Evolutionary conservation across 2,329 filamentous ascomycete species (phyloP).

Genomic region (Fusarium graminum): DNA sequence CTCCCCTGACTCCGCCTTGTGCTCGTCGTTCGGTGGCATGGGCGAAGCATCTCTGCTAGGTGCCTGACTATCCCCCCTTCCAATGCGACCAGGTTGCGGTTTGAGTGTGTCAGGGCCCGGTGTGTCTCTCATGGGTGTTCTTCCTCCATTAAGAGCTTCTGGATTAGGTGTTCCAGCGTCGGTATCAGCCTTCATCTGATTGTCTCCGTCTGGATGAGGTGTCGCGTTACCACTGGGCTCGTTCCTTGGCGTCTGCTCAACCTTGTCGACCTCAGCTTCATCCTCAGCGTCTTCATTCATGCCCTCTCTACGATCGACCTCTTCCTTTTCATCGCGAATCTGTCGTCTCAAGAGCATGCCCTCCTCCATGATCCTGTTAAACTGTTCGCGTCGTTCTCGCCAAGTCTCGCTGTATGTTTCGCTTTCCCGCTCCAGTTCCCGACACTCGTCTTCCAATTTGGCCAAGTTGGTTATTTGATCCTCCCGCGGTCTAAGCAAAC

Average conservation of each 20-base stretch:
- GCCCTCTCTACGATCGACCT: slow-evolving; percentile 88
- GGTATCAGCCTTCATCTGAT: slow-evolving; percentile 48
- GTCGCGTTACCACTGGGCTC: slow-evolving; percentile 66
- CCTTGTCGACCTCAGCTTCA: slow-evolving; percentile 61
- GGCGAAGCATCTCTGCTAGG: slow-evolving; percentile 50
- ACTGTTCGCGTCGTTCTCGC: slow-evolving; percentile 87
- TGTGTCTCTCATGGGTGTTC: slow-evolving; percentile 53
- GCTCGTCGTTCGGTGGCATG: slow-evolving; percentile 48
- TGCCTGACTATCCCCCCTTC: slow-evolving; percentile 48
- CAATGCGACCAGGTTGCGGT: slow-evolving; percentile 35
- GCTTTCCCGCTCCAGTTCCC: slow-evolving; percentile 86
- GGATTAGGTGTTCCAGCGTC: slow-evolving; percentile 49
- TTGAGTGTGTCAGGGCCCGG: slow-evolving; percentile 50
- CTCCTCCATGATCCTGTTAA: slow-evolving; percentile 89
- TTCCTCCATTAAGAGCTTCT: slow-evolving; percentile 48
- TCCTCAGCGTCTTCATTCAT: slow-evolving; percentile 79
- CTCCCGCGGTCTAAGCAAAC: slow-evolving; percentile 82
- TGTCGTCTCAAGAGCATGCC: slow-evolving; percentile 86
- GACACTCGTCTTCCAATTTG: slow-evolving; percentile 89
- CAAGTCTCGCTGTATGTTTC: slow-evolving; percentile 84
- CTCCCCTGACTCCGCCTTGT: slow-evolving; percentile 61
- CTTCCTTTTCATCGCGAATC: slow-evolving; percentile 95
- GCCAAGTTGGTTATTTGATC: slow-evolving; percentile 83
- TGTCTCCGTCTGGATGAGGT: slow-evolving; percentile 61
- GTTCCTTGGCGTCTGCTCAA: slow-evolving; percentile 64